Evolutionary conservation across 116 monocot genomes (phyloP), one percentile per base, ranked within the genome.

Genomic region (Zostera marina): DNA sequence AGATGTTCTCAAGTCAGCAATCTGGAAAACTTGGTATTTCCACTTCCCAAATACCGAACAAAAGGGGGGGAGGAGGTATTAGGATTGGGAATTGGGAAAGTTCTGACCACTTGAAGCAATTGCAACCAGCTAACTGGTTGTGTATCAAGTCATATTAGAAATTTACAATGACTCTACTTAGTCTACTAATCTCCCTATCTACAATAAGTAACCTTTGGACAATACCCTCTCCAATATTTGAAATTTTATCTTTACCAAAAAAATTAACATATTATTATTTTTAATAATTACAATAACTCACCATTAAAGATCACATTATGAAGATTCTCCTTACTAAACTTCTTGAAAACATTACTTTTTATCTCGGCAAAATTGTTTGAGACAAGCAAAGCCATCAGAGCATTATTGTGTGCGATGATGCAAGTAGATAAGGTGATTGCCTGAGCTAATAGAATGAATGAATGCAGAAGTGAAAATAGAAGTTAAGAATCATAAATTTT

Each of bases 271-370:
- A 7, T 7, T 15, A 49, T 49, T 49, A 49, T 15, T 20, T 17
- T 49, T 7, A 12, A 32, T 56, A 38, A 15, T 56, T 56, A n/a
- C 16, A 47, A 23, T 23, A 54, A 70, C 85, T 76, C 42, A 94
- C 94, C 94, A 77, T 74, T 78, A 59, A 79, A 88, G 13, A 80
- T 85, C 65, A 94, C 64, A 79, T 61, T 78, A 38, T 85, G 94
- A 56, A 94, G 75, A 60, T 94, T 94, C 46, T 88, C 88, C 76
- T 88, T 94, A 82, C 94, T 94, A 56, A 94, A 74, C 66, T 83
- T 81, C 69, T 94, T 94, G 56, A 94, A 94, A 44, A 94, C 94
- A 54, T 85, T 94, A 62, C 94, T 85, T 79, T 94, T 94, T 63
- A 94, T 81, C 71, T 94, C 94, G 7, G 94, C 70, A 66, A 94